phyloP scores from a whole-genome alignment of 2,329 filamentous ascomycete genomes.

The Bipolaris victoriae region DNA sequence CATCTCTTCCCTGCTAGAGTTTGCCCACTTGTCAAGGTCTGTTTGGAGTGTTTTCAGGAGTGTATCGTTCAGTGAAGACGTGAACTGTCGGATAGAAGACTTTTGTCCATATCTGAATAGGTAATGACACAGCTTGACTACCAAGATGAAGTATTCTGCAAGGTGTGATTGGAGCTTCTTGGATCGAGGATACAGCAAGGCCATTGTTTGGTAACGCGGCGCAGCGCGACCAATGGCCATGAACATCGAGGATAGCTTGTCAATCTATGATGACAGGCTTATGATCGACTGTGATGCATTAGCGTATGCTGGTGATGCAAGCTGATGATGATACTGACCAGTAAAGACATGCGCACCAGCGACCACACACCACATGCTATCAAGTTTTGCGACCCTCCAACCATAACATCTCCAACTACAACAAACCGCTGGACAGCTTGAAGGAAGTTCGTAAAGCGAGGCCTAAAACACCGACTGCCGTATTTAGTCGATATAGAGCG shows the following conservation, averaged over 20 bases:
- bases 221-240: conserved; percentile 51
- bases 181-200: conserved; percentile 50
- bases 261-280: conserved; percentile 45
- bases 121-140: conserved; percentile 50
- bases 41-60: conserved; percentile 43
- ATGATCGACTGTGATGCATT: conserved; percentile 34
- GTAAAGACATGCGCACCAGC: conserved; percentile 51
- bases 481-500: conserved; percentile 29
- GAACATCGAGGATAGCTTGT: conserved; percentile 50
- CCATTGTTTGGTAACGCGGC: conserved; percentile 51
- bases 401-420: conserved; percentile 50
- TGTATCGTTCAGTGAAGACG: conserved; percentile 39
- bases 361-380: conserved; percentile 56
- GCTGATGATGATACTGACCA: conserved; percentile 39
- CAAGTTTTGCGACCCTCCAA: conserved; percentile 55
- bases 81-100: conserved; percentile 41
- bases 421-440: conserved; percentile 54
- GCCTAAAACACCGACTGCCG: conserved; percentile 46
- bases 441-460: conserved; percentile 52
- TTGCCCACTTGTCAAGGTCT: conserved; percentile 46
- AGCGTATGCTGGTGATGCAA: conserved; percentile 26
- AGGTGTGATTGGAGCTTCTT: conserved; percentile 44
- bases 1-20: conserved; percentile 48
- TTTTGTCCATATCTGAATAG: conserved; percentile 45
- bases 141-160: conserved; percentile 52